Percentiles rank a stretch among this genome's conserved stretches.
These are phyloP conservation scores for Leishmania braziliensis DNA, from an alignment of 208 protist species.

Conservation along the genomic window DNA sequence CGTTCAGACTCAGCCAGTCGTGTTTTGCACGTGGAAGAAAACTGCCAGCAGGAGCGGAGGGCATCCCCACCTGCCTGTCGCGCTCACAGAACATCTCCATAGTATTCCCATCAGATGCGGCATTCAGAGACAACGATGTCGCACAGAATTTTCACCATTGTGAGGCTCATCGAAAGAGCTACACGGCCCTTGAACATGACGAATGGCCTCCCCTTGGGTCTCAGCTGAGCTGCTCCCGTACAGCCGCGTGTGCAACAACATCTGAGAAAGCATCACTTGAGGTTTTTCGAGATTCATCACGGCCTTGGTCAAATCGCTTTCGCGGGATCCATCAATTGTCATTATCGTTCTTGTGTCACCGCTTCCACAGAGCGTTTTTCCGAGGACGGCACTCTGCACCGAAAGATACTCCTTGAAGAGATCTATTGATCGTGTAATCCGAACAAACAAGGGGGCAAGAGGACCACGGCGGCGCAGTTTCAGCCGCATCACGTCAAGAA, in stretches of 20 bases:
- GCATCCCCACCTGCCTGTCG: background rate
- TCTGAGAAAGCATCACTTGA: background rate
- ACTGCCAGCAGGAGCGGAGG: background rate
- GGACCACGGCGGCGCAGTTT: conserved; percentile 84
- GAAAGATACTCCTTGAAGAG: conserved; percentile 93
- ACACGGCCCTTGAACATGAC: conserved; percentile 60
- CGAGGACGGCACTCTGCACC: conserved; percentile 13
- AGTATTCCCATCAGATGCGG: background rate
- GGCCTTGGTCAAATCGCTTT: background rate
- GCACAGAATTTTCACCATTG: too few relatives aligned
- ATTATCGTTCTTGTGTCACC: background rate
- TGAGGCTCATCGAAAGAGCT: background rate
- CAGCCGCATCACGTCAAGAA: conserved; percentile 95
- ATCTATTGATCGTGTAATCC: conserved; percentile 95
- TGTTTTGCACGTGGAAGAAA: background rate
- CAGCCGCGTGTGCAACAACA: conserved; percentile 81
- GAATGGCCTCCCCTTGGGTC: conserved; percentile 57
- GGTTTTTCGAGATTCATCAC: too few relatives aligned
- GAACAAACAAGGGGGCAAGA: conserved; percentile 96
- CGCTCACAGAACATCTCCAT: background rate
- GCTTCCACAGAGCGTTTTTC: background rate
- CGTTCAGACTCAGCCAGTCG: background rate
- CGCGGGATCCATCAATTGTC: background rate
- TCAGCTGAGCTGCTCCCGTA: conserved; percentile 83
- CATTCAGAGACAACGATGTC: background rate